Percentiles rank a stretch among this genome's conserved stretches.
Conservation (phyloP, 2,329 filamentous ascomycete genomes). For the Clathrospora elynae region DNA sequence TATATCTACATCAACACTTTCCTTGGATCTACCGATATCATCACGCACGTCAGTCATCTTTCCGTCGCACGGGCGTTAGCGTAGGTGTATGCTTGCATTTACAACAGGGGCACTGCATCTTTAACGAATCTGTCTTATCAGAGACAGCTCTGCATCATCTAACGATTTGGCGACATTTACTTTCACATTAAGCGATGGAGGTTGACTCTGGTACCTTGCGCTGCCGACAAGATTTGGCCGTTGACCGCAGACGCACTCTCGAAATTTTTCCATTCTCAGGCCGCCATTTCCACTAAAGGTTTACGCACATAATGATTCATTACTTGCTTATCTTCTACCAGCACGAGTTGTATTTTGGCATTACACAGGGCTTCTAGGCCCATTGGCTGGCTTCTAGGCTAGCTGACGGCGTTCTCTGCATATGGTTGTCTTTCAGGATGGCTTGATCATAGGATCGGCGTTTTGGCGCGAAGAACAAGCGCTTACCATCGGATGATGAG, state of each 20-base stretch:
- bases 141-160: slow-evolving; percentile 33
- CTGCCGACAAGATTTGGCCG: too few species aligned
- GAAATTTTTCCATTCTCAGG: slow-evolving; percentile 7
- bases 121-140: slow-evolving; percentile 30
- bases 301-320: slow-evolving; percentile 8
- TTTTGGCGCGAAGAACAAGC: slow-evolving; percentile 22
- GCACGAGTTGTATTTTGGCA: slow-evolving; percentile 44
- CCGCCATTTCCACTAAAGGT: not conserved
- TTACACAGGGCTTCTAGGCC: slow-evolving; percentile 34
- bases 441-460: slow-evolving; percentile 26
- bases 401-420: slow-evolving; percentile 38
- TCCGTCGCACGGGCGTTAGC: slow-evolving; percentile 21
- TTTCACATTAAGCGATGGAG: not conserved
- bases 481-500: slow-evolving; percentile 19
- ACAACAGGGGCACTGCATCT: slow-evolving; percentile 22
- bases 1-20: slow-evolving; percentile 10
- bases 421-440: slow-evolving; percentile 25
- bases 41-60: slow-evolving; percentile 11
- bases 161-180: slow-evolving; percentile 13
- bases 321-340: slow-evolving; percentile 36
- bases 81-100: slow-evolving; percentile 36
- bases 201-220: not conserved
- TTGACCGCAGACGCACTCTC: too few species aligned
- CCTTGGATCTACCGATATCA: slow-evolving; percentile 9
- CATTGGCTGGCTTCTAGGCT: slow-evolving; percentile 12